Evolutionary conservation across 768 basidiomycete species (phyloP).

Genomic region (Boletus insuetus): DNA sequence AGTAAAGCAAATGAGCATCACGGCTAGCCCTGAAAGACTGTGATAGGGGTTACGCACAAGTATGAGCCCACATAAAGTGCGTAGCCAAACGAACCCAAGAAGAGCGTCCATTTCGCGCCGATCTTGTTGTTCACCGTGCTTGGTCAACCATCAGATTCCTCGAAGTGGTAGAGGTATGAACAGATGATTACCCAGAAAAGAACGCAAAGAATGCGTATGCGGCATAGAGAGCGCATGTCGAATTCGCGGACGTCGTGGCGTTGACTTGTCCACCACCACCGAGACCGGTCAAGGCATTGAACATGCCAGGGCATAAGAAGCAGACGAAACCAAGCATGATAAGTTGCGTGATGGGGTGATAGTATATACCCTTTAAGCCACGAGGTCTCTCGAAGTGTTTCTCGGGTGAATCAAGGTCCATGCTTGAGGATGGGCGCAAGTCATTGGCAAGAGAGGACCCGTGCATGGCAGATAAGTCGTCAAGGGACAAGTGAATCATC

Average conservation of each 20-base stretch:
- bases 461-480: too few species aligned
- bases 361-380: slow-evolving; percentile 54
- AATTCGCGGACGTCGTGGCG: slow-evolving; percentile 60
- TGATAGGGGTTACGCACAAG: slow-evolving; percentile 45
- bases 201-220: slow-evolving; percentile 57
- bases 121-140: slow-evolving; percentile 80
- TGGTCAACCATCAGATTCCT: neutral
- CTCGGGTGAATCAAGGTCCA: too few species aligned
- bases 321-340: neutral
- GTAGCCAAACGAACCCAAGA: slow-evolving; percentile 71
- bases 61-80: slow-evolving; percentile 70
- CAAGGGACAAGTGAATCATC: too few species aligned
- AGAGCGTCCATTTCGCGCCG: slow-evolving; percentile 66
- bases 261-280: slow-evolving; percentile 77
- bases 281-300: slow-evolving; percentile 65
- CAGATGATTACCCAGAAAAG: slow-evolving; percentile 54
- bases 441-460: too few species aligned
- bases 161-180: neutral
- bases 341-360: slow-evolving; percentile 54
- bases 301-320: neutral
- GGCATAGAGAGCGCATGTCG: slow-evolving; percentile 65
- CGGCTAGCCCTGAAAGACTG: too few species aligned
- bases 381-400: slow-evolving; percentile 39
- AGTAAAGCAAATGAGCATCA: slow-evolving; percentile 1
- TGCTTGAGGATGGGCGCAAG: too few species aligned